Conservation (phyloP, 2,329 filamentous ascomycete genomes). For the Acephala macrosclerotiorum region DNA sequence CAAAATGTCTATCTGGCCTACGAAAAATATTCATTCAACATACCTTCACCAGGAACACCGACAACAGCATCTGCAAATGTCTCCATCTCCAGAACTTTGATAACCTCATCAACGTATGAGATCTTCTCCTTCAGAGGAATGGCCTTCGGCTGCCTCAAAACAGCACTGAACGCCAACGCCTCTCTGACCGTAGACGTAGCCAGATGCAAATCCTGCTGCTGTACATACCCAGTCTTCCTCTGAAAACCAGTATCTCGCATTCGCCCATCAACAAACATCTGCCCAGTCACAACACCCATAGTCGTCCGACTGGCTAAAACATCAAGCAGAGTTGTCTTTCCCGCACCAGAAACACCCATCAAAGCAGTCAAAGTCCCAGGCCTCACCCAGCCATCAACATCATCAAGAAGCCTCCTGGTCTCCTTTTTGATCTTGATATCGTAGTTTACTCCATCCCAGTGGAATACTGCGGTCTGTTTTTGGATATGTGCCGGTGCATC, state of each 20-base stretch:
- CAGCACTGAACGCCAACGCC: slow-evolving; percentile 83
- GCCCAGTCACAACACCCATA: slow-evolving; percentile 87
- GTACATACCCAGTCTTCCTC: slow-evolving; percentile 84
- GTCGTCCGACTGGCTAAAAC: slow-evolving; percentile 85
- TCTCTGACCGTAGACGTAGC: slow-evolving; percentile 87
- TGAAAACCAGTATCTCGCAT: slow-evolving; percentile 84
- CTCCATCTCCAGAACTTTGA: slow-evolving; percentile 89
- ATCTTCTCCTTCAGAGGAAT: slow-evolving; percentile 80
- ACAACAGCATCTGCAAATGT: slow-evolving; percentile 90
- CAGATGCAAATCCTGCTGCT: slow-evolving; percentile 81
- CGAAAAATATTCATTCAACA: neutral
- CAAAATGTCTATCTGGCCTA: neutral
- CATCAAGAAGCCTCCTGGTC: slow-evolving; percentile 77
- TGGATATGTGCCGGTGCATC: slow-evolving; percentile 41
- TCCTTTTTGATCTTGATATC: slow-evolving; percentile 80
- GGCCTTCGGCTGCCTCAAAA: slow-evolving; percentile 82
- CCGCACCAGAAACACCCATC: slow-evolving; percentile 78
- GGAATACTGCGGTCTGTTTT: slow-evolving; percentile 60
- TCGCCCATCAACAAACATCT: slow-evolving; percentile 74
- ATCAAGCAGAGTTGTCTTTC: slow-evolving; percentile 90
- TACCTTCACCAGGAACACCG: slow-evolving; percentile 83
- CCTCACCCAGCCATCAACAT: slow-evolving; percentile 93
- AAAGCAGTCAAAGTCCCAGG: slow-evolving; percentile 88
- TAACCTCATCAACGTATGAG: slow-evolving; percentile 88
- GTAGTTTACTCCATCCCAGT: slow-evolving; percentile 57